Conservation (phyloP, 1,284 basidiomycete genomes). For the Ceratobasidium papillatum region DNA sequence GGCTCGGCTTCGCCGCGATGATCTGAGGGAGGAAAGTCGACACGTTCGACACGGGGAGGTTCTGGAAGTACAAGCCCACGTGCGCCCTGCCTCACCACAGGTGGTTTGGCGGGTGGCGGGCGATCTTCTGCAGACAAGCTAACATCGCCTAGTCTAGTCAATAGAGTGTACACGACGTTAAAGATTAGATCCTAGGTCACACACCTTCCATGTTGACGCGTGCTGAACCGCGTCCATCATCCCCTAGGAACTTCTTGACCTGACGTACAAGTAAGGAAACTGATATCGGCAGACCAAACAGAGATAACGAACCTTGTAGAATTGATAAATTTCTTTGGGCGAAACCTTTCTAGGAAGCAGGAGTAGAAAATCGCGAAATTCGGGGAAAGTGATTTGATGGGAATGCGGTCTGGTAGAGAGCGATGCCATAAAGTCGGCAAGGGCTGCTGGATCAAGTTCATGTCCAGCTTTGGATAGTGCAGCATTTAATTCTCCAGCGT, state of each 20-base stretch:
- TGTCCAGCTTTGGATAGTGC: conserved; percentile 82
- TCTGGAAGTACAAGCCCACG: conserved; percentile 44
- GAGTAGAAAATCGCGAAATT: conserved; percentile 91
- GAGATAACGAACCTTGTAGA: conserved; percentile 70
- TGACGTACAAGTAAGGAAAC: conserved; percentile 21
- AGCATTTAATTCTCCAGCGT: conserved; percentile 71
- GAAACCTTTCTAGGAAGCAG: conserved; percentile 84
- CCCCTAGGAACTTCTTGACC: conserved; percentile 68
- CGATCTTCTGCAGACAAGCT: conserved; percentile 75
- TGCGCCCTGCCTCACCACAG: background rate
- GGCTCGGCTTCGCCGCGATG: conserved; percentile 52
- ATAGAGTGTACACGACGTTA: conserved; percentile 50
- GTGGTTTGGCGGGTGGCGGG: conserved; percentile 52
- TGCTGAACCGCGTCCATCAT: conserved; percentile 79
- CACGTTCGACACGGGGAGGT: conserved; percentile 48
- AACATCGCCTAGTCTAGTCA: conserved; percentile 67
- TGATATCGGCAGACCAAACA: background rate
- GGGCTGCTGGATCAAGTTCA: conserved; percentile 67
- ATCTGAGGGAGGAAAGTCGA: conserved; percentile 44
- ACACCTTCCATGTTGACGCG: conserved; percentile 88
- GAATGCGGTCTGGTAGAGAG: conserved; percentile 74
- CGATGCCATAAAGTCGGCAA: conserved; percentile 82
- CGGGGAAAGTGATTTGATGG: conserved; percentile 78
- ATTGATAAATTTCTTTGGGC: conserved; percentile 85
- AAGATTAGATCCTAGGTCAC: conserved; percentile 42